Conservation (phyloP, 441 rosid genomes). For the Populus hybrid region DNA sequence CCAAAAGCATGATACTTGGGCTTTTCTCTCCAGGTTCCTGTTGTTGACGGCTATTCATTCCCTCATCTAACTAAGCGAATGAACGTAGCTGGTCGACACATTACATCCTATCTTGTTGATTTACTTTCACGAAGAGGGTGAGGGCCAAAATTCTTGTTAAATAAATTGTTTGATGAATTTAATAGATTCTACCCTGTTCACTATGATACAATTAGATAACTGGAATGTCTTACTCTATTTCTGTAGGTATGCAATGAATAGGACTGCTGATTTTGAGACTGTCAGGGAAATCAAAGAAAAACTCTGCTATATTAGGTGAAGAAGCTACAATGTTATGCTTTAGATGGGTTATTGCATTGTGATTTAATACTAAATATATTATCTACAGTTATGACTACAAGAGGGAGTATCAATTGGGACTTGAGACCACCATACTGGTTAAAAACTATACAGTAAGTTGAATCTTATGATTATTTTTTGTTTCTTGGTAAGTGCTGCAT, state of each 20-base stretch:
- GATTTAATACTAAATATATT: constrained; percentile 6
- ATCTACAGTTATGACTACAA: constrained; percentile 86
- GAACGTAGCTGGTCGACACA: constrained; percentile 99
- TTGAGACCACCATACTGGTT: constrained; percentile 95
- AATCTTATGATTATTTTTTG: not conserved
- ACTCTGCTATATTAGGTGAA: constrained; percentile 89
- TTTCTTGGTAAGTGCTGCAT: not conserved
- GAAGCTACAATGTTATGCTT: constrained; percentile 17
- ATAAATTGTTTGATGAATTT: constrained; percentile 11
- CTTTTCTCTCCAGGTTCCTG: constrained; percentile 69
- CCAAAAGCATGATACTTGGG: constrained; percentile 16
- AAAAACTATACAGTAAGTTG: constrained; percentile 85
- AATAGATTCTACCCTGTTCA: constrained; percentile 1
- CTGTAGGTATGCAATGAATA: constrained; percentile 87
- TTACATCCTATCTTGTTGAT: constrained; percentile 91
- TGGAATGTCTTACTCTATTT: constrained; percentile 21
- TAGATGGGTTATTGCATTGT: not conserved
- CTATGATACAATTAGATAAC: constrained; percentile 10
- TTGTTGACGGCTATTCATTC: constrained; percentile 96
- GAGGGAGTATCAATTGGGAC: constrained; percentile 91
- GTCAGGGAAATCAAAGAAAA: constrained; percentile 96
- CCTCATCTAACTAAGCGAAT: constrained; percentile 97
- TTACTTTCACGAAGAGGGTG: constrained; percentile 96
- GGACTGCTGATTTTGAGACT: constrained; percentile 94
- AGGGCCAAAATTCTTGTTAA: constrained; percentile 24